phyloP scores from a whole-genome alignment of 305 asterid genomes.

The Fraxinus platypoda region DNA sequence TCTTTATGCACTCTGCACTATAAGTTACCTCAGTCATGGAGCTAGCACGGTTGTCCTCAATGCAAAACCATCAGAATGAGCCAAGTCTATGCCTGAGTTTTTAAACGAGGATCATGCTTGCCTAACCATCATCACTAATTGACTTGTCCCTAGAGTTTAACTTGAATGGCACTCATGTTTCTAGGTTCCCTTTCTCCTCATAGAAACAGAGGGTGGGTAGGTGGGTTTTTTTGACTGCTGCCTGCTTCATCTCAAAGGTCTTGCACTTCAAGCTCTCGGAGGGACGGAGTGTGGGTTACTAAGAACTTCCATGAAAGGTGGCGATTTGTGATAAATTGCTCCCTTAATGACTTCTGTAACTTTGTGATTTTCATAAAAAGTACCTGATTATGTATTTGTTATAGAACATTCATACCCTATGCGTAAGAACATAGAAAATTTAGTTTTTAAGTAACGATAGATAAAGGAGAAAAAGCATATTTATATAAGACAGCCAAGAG shows the following conservation, averaged over 20 bases:
- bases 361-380: background rate
- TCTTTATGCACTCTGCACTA: background rate
- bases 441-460: background rate
- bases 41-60: background rate
- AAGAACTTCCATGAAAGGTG: background rate
- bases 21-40: background rate
- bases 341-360: background rate
- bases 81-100: background rate
- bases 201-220: background rate
- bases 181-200: background rate
- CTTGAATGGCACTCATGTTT: background rate
- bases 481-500: background rate
- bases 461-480: background rate
- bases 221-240: background rate
- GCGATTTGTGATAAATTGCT: background rate
- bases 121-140: background rate
- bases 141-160: background rate
- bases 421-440: background rate
- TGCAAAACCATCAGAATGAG: background rate
- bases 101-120: background rate
- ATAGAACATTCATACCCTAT: background rate
- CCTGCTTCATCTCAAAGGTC: background rate
- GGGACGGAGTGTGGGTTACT: background rate
- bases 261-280: background rate
- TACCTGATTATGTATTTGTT: background rate